These are phyloP conservation scores for Trichoderma reesei DNA, from an alignment of 495 filamentous ascomycete genomes.

Conservation along the genomic window DNA sequence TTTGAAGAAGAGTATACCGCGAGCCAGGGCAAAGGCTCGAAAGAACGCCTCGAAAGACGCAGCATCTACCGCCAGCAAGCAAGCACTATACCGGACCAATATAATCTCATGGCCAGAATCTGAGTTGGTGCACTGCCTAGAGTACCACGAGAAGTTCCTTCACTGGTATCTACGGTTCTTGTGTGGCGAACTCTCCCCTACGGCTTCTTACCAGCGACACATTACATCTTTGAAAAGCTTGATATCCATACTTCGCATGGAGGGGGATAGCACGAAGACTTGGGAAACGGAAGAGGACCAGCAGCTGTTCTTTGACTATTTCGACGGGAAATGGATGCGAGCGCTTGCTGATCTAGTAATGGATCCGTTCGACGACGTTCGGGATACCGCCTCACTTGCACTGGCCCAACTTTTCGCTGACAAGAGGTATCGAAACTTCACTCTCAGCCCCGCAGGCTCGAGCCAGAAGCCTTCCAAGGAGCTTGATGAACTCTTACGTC, in stretches of 20 bases:
- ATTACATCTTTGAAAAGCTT: constrained; percentile 67
- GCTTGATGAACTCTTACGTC: constrained; percentile 27
- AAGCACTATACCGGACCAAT: constrained; percentile 4
- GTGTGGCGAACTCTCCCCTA: constrained; percentile 58
- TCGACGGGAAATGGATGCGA: constrained; percentile 46
- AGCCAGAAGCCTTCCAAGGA: constrained; percentile 12
- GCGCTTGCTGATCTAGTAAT: constrained; percentile 66
- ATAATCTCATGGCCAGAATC: constrained; percentile 5
- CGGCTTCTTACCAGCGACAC: constrained; percentile 76
- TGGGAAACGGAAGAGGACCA: constrained; percentile 9
- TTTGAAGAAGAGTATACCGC: constrained; percentile 27
- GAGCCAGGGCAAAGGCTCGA: constrained; percentile 10
- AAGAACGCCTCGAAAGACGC: not conserved
- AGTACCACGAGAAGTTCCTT: constrained; percentile 50
- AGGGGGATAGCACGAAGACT: constrained; percentile 10
- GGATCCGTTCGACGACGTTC: constrained; percentile 89
- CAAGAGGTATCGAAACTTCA: constrained; percentile 17
- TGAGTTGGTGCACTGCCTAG: constrained; percentile 18
- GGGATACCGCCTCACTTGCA: constrained; percentile 51
- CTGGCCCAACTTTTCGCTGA: constrained; percentile 36
- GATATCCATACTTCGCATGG: constrained; percentile 47
- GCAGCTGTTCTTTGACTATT: constrained; percentile 14
- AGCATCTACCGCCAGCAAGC: not conserved
- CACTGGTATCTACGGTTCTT: constrained; percentile 63
- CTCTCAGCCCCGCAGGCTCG: not conserved